Conservation (phyloP, 2,329 filamentous ascomycete genomes). For the Dothiorella sarmentorum region DNA sequence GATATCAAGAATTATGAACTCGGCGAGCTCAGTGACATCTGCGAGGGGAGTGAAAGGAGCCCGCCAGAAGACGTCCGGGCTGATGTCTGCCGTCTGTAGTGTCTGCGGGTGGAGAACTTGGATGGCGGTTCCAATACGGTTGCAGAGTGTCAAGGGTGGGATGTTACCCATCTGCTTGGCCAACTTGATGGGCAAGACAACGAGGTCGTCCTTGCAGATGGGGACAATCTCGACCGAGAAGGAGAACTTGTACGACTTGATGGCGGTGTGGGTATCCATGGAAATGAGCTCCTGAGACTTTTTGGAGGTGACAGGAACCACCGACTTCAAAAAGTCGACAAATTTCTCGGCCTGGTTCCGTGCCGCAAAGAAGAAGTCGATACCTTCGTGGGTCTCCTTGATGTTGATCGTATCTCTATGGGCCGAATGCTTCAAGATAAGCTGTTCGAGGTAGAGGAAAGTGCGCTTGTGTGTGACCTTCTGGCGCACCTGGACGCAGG, state of each 20-base stretch:
- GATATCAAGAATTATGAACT: constrained; percentile 94
- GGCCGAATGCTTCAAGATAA: constrained; percentile 90
- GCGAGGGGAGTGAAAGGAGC: constrained; percentile 80
- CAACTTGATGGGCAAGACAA: constrained; percentile 86
- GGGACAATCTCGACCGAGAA: constrained; percentile 87
- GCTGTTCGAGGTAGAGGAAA: constrained; percentile 81
- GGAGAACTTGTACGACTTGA: constrained; percentile 91
- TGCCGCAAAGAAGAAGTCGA: constrained; percentile 91
- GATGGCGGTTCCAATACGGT: constrained; percentile 82
- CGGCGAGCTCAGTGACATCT: constrained; percentile 78
- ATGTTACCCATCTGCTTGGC: constrained; percentile 89
- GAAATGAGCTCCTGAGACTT: constrained; percentile 93
- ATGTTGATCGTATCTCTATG: constrained; percentile 96
- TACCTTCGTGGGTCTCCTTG: constrained; percentile 90
- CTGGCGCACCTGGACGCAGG: constrained; percentile 89
- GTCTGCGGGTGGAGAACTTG: constrained; percentile 88
- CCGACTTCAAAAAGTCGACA: constrained; percentile 82
- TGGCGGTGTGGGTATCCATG: constrained; percentile 84
- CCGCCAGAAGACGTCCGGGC: constrained; percentile 82
- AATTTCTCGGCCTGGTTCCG: constrained; percentile 91
- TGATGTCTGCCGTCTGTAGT: constrained; percentile 84
- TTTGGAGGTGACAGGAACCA: constrained; percentile 74
- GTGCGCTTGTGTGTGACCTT: constrained; percentile 95
- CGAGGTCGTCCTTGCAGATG: constrained; percentile 94
- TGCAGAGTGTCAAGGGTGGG: constrained; percentile 77